Base-by-base conservation (phyloP, 306 rosid species). In the Quercus parvula region DNA sequence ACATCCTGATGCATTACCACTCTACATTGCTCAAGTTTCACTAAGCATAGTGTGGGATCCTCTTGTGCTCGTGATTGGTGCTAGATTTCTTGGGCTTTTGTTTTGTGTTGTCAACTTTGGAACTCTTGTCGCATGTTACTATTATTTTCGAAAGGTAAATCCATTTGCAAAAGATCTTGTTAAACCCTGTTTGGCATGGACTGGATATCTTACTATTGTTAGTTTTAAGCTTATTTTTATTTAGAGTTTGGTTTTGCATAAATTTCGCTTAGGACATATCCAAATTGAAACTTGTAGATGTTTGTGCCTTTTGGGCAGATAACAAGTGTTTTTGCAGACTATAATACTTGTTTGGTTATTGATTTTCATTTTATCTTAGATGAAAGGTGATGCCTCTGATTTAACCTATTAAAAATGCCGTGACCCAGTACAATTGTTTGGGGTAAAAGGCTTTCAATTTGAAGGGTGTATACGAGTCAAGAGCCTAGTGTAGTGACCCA, bases 1-100 rank as follows among this genome's bases (percentile, higher is more conserved):
- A 0, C 79, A 84, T 2, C 19, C 89, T 2, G 85, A 86, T 66
- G 86, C 94, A 0, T 14, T 90, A 63, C 79, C 82, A 5, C 85
- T 90, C 2, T 91, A 87, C 75, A 24, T 87, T 11, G 78, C 90
- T 9, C 97, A 88, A 19, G 14, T 88, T 0, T 75, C 85, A 0
- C 38, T 90, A 0, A 82, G 90, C 89, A 54, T 91, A 1, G 83
- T 81, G 38, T 93, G 98, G 97, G 84, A 77, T 55, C 97, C 98
- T 0, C 67, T 90, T 19, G 97, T 88, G 58, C 92, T 90, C 5
- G 82, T 77, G 58, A 72, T 82, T n/a, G 75, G 78, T 15, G 80
- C 82, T 1, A 59, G 76, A 71, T 78, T 84, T 85, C 64, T 90
- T 28, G 94, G 84, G 58, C 17, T 73, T 2, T 0, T 84, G 9